phyloP scores from a whole-genome alignment of 331 rosid genomes.

The Telfairia occidentalis region DNA sequence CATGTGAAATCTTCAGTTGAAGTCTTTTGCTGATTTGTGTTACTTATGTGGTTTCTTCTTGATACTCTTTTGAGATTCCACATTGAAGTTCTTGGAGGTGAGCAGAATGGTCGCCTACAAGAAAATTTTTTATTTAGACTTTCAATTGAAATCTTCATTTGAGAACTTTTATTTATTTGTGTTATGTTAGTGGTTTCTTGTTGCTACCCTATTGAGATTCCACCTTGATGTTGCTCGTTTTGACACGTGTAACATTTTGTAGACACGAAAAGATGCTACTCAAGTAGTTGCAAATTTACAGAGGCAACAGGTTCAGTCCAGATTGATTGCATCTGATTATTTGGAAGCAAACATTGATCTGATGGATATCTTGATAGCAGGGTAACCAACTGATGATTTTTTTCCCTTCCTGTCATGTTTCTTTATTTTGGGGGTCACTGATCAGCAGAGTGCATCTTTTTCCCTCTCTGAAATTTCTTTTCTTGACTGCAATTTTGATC shows the following conservation, averaged over 20 bases:
- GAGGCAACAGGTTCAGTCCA: conserved; percentile 31
- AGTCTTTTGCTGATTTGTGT: not conserved
- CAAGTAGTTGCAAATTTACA: conserved; percentile 33
- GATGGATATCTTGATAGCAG: conserved; percentile 25
- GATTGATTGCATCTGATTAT: conserved; percentile 26
- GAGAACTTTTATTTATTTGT: not conserved
- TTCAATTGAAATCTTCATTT: not conserved
- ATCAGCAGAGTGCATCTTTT: not conserved
- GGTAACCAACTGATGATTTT: conserved; percentile 14
- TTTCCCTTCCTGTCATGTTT: not conserved
- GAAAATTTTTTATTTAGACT: not conserved
- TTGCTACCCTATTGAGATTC: not conserved
- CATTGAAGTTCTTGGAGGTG: conserved; percentile 21
- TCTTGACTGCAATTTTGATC: not conserved
- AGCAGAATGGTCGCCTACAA: not conserved
- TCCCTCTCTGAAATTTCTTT: not conserved
- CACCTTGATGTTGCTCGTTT: not conserved
- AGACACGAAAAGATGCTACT: conserved; percentile 31
- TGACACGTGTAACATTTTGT: conserved; percentile 14
- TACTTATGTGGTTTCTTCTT: not conserved
- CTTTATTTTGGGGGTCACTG: not conserved
- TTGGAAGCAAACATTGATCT: conserved; percentile 35
- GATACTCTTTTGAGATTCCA: not conserved
- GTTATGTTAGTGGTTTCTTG: not conserved
- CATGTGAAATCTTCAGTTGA: not conserved